A percentile compares a stretch with the other conserved stretches of the same genome.
These are phyloP conservation scores for Ochetophila trinervis DNA, from an alignment of 306 rosid species.

Conservation along the genomic window DNA sequence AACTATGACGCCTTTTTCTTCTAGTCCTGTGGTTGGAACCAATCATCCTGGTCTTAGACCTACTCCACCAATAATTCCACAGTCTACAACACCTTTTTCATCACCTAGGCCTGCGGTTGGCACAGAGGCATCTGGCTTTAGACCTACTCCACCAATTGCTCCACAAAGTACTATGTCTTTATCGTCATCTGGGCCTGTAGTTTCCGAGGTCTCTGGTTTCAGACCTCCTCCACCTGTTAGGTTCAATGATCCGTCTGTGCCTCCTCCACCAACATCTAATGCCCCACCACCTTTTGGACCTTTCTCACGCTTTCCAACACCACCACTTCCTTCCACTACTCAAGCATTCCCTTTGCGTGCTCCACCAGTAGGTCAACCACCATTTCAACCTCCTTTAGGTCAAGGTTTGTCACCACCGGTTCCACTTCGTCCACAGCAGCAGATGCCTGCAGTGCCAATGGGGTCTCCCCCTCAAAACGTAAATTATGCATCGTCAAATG, in stretches of 20 bases:
- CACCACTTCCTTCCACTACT: conserved; percentile 45
- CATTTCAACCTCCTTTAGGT: conserved; percentile 39
- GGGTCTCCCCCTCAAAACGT: conserved; percentile 57
- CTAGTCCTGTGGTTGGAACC: conserved; percentile 69
- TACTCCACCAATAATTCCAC: conserved; percentile 49
- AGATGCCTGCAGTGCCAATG: conserved; percentile 58
- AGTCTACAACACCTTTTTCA: conserved; percentile 39
- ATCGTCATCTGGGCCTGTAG: conserved; percentile 42
- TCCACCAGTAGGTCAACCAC: conserved; percentile 52
- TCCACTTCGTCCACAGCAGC: conserved; percentile 46
- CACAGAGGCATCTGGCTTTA: conserved; percentile 54
- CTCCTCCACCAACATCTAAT: conserved; percentile 53
- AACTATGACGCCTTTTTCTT: conserved; percentile 61
- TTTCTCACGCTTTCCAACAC: conserved; percentile 55
- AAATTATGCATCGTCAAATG: conserved; percentile 37
- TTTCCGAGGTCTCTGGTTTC: conserved; percentile 52
- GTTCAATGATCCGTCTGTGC: conserved; percentile 76
- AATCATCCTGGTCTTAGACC: conserved; percentile 52
- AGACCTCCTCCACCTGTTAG: conserved; percentile 57
- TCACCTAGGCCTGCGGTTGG: conserved; percentile 44
- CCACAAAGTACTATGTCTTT: conserved; percentile 41
- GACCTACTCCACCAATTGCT: conserved; percentile 53
- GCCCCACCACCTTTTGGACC: conserved; percentile 44
- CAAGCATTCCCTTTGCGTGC: conserved; percentile 40
- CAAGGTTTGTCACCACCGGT: conserved; percentile 48